These are phyloP conservation scores for Pichia rugopelliculosa DNA, from an alignment of 805 yeast species.

Conservation along the genomic window DNA sequence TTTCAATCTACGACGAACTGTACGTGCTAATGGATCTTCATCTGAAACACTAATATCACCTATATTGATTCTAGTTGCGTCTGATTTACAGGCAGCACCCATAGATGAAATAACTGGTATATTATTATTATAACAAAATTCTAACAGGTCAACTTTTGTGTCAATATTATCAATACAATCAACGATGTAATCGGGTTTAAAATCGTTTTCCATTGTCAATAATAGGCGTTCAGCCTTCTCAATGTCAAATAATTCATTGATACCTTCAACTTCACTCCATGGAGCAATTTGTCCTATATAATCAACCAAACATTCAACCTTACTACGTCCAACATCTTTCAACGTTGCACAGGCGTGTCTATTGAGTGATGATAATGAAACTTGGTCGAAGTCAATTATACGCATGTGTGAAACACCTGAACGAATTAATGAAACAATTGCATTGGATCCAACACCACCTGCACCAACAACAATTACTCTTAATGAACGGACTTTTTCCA, in stretches of 20 bases:
- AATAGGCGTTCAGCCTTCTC: conserved; percentile 58
- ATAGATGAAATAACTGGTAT: conserved; percentile 80
- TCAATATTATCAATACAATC: conserved; percentile 97
- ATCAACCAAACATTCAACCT: conserved; percentile 71
- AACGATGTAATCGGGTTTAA: conserved; percentile 68
- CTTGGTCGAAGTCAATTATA: conserved; percentile 93
- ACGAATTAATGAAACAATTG: conserved; percentile 80
- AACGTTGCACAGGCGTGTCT: conserved; percentile 93
- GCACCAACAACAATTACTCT: conserved; percentile 80
- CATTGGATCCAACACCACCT: conserved; percentile 99
- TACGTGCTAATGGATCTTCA: conserved; percentile 87
- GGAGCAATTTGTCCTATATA: conserved; percentile 77
- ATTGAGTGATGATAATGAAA: conserved; percentile 81
- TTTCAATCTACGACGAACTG: conserved; percentile 79
- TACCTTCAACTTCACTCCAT: conserved; percentile 80
- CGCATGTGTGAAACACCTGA: conserved; percentile 79
- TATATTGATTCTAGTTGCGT: conserved; percentile 83
- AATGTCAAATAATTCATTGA: conserved; percentile 69
- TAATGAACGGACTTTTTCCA: conserved; percentile 61
- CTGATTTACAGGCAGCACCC: conserved; percentile 97
- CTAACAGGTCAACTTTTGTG: conserved; percentile 87
- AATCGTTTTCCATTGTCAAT: conserved; percentile 26
- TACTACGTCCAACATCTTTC: conserved; percentile 85
- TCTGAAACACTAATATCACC: conserved; percentile 85
- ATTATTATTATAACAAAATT: conserved; percentile 53